These are phyloP conservation scores for Pueraria montana DNA, from an alignment of 306 rosid species.

Conservation along the genomic window DNA sequence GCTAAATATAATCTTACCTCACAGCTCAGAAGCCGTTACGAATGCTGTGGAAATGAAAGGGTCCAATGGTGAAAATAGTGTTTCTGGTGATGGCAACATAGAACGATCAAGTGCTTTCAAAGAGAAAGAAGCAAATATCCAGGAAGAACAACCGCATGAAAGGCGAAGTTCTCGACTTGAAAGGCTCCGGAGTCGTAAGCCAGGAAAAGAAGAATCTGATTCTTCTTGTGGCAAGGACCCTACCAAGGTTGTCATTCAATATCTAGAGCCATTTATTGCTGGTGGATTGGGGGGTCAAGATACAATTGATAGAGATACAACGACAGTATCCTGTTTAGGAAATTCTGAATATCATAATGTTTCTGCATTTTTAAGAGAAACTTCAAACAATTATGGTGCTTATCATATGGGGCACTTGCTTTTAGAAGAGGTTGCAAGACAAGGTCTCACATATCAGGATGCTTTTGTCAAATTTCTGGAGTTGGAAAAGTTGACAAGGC, in stretches of 20 bases:
- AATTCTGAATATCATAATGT: slow-evolving; percentile 70
- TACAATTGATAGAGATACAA: slow-evolving; percentile 50
- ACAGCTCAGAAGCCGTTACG: slow-evolving; percentile 62
- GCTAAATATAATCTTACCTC: slow-evolving; percentile 66
- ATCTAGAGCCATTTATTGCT: slow-evolving; percentile 80
- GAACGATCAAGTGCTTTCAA: slow-evolving; percentile 62
- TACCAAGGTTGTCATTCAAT: slow-evolving; percentile 76
- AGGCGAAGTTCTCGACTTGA: slow-evolving; percentile 97
- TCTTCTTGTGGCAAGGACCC: slow-evolving; percentile 75
- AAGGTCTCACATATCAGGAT: slow-evolving; percentile 68
- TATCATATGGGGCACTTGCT: slow-evolving; percentile 88
- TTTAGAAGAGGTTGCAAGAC: slow-evolving; percentile 78
- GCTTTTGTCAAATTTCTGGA: slow-evolving; percentile 81
- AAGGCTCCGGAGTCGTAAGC: slow-evolving; percentile 96
- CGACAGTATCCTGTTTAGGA: slow-evolving; percentile 58
- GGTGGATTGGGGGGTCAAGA: slow-evolving; percentile 59
- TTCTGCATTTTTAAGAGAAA: slow-evolving; percentile 69
- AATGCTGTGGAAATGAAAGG: slow-evolving; percentile 63
- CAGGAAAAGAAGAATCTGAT: slow-evolving; percentile 89
- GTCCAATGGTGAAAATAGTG: slow-evolving; percentile 52
- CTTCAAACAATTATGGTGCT: slow-evolving; percentile 83
- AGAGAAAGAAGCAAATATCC: slow-evolving; percentile 71
- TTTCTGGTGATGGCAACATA: slow-evolving; percentile 57
- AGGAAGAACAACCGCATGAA: slow-evolving; percentile 91
- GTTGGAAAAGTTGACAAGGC: slow-evolving; percentile 89